Evolutionary conservation across 2,329 filamentous ascomycete species (phyloP), one percentile per base, ranked within the genome.

Genomic region (Diaporthe amygdali): DNA sequence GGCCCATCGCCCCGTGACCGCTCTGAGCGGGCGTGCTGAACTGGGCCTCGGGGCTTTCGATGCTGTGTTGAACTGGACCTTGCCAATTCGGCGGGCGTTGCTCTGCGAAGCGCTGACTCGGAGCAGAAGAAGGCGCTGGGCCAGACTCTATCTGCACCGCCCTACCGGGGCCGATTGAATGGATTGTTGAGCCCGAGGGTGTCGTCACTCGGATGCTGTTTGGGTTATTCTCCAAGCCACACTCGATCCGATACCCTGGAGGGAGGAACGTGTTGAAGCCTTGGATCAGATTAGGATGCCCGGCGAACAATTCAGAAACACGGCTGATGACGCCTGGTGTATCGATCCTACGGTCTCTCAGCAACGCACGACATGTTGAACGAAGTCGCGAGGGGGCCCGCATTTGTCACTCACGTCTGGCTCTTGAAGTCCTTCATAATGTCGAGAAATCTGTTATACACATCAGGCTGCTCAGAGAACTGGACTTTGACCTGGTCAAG

Each of bases 341-440:
- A 80, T 99, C 96, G 77, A 99, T 99, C 4, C 93, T 92, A 71
- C 32, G 32, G n/a, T 8, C 55, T 3, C 55, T 76, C 72, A 77
- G 77, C n/a, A 39, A 49, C 32, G 17, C 37, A 44, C 10, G 32
- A 25, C 25, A 15, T 34, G 41, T 54, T n/a, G 27, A 37, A 14
- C 15, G 47, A 61, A 41, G 59, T n/a, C n/a, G 20, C 22, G 47
- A 72, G 44, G 20, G 15, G n/a, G n/a, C n/a, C n/a, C n/a, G 68
- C 34, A 52, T 49, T 52, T 56, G 69, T 14, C 15, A 88, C 93
- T 84, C 86, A 95, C 90, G 95, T 95, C 83, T 97, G 96, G 77
- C 95, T 97, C 83, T 99, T 99, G 81, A 99, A 99, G 77, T 99
- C 96, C 79, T 99, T 99, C 96, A 99, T 99, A 61, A 99, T 99